Evolutionary conservation across 2,329 filamentous ascomycete species (phyloP).

Genomic region (Calonectria hongkongensis): DNA sequence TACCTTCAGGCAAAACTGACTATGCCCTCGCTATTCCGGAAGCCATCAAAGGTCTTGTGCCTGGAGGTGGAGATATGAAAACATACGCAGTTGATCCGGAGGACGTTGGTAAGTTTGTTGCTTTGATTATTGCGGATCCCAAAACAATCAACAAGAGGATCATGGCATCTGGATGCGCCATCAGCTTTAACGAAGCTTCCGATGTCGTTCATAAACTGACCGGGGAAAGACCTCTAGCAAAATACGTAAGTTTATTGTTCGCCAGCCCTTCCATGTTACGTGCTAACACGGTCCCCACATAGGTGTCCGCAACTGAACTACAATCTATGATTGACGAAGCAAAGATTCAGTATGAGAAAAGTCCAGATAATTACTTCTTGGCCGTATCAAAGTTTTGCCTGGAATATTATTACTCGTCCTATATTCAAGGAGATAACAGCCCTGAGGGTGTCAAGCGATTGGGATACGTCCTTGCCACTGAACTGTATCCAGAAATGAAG

Average conservation of each 20-base stretch:
- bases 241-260: background rate
- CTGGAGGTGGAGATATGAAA: constrained; percentile 1
- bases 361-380: background rate
- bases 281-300: background rate
- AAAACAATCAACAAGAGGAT: background rate
- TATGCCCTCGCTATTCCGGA: background rate
- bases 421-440: background rate
- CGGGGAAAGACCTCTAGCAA: background rate
- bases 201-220: background rate
- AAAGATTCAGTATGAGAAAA: background rate
- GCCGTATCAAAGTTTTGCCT: background rate
- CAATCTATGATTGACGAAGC: background rate
- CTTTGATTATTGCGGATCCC: background rate
- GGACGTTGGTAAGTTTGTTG: background rate
- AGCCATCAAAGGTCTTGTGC: background rate
- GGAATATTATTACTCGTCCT: background rate
- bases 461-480: background rate
- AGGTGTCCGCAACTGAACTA: background rate
- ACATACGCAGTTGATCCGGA: background rate
- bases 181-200: background rate
- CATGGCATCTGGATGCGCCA: background rate
- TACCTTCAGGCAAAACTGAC: background rate
- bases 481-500: background rate
- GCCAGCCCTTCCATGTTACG: background rate
- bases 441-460: background rate